These are phyloP conservation scores for Yamadazyma oceani DNA, from an alignment of 1,139 yeast species.

Conservation along the genomic window DNA sequence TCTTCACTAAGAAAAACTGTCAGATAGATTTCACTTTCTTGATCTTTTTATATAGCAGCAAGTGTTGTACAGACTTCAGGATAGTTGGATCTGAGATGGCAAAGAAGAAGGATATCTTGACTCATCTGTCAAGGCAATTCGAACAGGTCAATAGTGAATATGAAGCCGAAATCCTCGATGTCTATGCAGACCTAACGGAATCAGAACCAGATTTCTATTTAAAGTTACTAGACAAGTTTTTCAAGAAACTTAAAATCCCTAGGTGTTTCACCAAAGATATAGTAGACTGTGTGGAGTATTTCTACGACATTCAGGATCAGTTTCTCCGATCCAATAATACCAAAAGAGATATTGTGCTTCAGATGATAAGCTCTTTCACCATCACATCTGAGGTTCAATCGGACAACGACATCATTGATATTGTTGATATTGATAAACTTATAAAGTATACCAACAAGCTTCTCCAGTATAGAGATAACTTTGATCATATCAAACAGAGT, in stretches of 20 bases:
- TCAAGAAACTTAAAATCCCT: slow-evolving; percentile 30
- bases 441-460: slow-evolving; percentile 28
- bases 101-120: slow-evolving; percentile 5
- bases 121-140: too few species aligned
- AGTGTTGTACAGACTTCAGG: too few species aligned
- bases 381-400: slow-evolving; percentile 22
- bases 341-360: slow-evolving; percentile 25
- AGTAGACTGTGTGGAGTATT: slow-evolving; percentile 32
- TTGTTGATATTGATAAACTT: slow-evolving; percentile 44
- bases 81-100: too few species aligned
- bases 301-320: slow-evolving; percentile 24
- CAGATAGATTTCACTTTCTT: too few species aligned
- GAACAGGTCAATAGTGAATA: slow-evolving; percentile 17
- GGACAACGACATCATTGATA: slow-evolving; percentile 31
- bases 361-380: slow-evolving; percentile 32
- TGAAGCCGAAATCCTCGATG: slow-evolving; percentile 37
- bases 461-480: slow-evolving; percentile 35
- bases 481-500: slow-evolving; percentile 27
- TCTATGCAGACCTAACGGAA: slow-evolving; percentile 25
- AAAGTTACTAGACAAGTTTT: slow-evolving; percentile 25
- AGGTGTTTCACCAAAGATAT: slow-evolving; percentile 35
- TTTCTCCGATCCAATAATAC: slow-evolving; percentile 8
- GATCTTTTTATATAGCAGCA: too few species aligned
- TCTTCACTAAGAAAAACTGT: too few species aligned
- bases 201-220: slow-evolving; percentile 33